These are phyloP conservation scores for Hyphodiscus sp. DNA, from an alignment of 2,329 filamentous ascomycete genomes.

Conservation along the genomic window DNA sequence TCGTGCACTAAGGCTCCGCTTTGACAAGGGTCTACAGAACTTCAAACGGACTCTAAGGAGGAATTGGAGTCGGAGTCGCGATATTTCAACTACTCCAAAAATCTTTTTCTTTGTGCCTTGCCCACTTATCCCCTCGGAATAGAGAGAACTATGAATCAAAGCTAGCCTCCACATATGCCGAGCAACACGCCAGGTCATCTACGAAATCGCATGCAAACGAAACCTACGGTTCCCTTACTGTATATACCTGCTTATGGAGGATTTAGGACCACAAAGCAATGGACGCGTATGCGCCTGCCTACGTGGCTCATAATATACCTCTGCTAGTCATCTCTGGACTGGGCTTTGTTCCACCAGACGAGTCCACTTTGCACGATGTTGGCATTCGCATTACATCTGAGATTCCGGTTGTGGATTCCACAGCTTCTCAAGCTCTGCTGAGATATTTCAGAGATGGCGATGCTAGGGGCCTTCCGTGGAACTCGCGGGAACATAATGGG, in stretches of 20 bases:
- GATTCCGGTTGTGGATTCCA: constrained; percentile 57
- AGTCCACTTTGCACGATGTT: constrained; percentile 23
- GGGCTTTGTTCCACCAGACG: constrained; percentile 38
- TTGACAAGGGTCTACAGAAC: not conserved
- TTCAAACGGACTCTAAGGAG: not conserved
- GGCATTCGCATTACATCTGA: constrained; percentile 63
- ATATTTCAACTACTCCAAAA: not conserved
- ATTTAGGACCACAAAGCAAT: constrained; percentile 38
- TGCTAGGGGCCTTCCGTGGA: constrained; percentile 61
- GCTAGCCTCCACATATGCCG: not conserved
- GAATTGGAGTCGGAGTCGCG: not conserved
- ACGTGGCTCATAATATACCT: constrained; percentile 81
- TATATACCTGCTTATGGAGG: constrained; percentile 23
- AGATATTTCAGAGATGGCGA: constrained; percentile 61
- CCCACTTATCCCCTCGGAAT: not conserved
- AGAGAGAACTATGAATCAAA: not conserved
- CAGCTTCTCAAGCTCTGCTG: constrained; percentile 58
- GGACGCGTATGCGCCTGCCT: constrained; percentile 74
- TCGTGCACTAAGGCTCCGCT: not conserved
- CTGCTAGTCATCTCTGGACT: constrained; percentile 79
- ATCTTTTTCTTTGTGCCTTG: not conserved
- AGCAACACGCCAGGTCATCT: not conserved
- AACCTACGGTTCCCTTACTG: not conserved
- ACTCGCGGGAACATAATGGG: constrained; percentile 43
- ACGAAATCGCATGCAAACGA: not conserved